These are phyloP conservation scores for Agrocybe chaxingu DNA, from an alignment of 768 basidiomycete species.

Conservation along the genomic window DNA sequence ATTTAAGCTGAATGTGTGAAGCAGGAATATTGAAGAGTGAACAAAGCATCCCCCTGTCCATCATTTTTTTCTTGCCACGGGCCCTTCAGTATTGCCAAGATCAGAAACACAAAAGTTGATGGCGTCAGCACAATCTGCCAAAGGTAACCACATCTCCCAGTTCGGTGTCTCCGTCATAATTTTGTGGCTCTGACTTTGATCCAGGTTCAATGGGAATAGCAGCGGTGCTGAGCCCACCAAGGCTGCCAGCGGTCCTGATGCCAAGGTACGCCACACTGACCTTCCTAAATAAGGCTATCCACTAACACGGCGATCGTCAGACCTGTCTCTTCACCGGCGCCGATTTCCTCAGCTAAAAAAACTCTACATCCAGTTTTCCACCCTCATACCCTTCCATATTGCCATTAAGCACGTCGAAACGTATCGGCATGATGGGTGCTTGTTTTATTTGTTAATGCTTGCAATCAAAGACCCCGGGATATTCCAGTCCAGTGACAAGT, in stretches of 20 bases:
- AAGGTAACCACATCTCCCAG: slow-evolving; percentile 4
- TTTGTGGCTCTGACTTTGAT: background rate
- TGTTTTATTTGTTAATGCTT: no score
- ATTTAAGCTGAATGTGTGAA: background rate
- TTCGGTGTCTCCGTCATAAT: background rate
- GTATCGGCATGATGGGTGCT: no score
- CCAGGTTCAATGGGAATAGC: slow-evolving; percentile 25
- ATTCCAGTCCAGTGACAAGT: no score
- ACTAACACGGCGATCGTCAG: no score
- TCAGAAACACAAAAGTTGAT: slow-evolving; percentile 27
- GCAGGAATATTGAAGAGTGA: slow-evolving; percentile 32
- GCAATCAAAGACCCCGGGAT: no score
- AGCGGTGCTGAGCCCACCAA: slow-evolving; percentile 27
- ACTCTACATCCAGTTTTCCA: no score
- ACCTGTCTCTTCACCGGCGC: no score
- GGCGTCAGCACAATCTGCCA: slow-evolving; percentile 30
- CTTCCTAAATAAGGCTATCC: no score
- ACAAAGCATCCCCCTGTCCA: background rate
- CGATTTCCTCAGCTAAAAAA: no score
- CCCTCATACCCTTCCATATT: no score
- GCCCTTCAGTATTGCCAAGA: slow-evolving; percentile 25
- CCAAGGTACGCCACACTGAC: slow-evolving; percentile 16
- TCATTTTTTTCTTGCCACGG: background rate
- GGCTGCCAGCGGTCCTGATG: slow-evolving; percentile 28
- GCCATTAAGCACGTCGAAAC: no score